A percentile compares a stretch with the other conserved stretches of the same genome.
Evolutionary conservation across 208 protist genomes (phyloP).

Genomic region (Vickermania spadyakhi): DNA sequence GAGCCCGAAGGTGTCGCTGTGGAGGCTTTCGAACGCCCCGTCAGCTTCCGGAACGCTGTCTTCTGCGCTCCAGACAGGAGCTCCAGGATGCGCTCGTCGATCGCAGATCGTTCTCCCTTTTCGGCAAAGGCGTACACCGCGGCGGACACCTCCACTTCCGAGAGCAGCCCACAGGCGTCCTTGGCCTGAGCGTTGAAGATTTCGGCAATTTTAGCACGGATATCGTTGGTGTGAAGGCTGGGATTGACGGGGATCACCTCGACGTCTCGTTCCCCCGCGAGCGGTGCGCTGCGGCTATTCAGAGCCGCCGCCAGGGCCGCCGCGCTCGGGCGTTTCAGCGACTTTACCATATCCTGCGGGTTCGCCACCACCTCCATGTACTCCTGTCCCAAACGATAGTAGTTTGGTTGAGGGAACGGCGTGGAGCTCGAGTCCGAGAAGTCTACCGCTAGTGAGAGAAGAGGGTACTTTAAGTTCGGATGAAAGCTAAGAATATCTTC

Average conservation of each 20-base stretch:
- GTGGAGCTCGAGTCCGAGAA: constrained; percentile 59
- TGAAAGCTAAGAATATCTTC: constrained; percentile 71
- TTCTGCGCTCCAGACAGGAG: constrained; percentile 66
- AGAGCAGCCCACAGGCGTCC: constrained; percentile 71
- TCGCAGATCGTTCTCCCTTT: constrained; percentile 79
- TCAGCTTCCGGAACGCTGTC: constrained; percentile 51
- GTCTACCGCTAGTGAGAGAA: constrained; percentile 78
- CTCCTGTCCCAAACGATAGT: constrained; percentile 84
- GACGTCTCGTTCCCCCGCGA: constrained; percentile 1
- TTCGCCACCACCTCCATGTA: constrained; percentile 87
- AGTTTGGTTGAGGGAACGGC: constrained; percentile 78
- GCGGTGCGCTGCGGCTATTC: not conserved
- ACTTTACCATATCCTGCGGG: constrained; percentile 61
- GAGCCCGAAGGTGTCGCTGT: not conserved
- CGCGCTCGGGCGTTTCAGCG: constrained; percentile 26
- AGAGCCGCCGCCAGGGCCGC: not conserved
- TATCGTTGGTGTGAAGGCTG: constrained; percentile 58
- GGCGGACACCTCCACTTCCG: constrained; percentile 69
- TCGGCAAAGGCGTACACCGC: constrained; percentile 87
- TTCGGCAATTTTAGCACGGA: constrained; percentile 77
- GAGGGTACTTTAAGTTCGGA: constrained; percentile 75
- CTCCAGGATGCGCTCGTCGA: constrained; percentile 69
- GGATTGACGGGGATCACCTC: constrained; percentile 33
- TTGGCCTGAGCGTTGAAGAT: constrained; percentile 72
- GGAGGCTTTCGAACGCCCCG: not conserved